Base-by-base conservation (phyloP, 352 stramenopile genomes). In the Globisporangium cylindrosporum region DNA sequence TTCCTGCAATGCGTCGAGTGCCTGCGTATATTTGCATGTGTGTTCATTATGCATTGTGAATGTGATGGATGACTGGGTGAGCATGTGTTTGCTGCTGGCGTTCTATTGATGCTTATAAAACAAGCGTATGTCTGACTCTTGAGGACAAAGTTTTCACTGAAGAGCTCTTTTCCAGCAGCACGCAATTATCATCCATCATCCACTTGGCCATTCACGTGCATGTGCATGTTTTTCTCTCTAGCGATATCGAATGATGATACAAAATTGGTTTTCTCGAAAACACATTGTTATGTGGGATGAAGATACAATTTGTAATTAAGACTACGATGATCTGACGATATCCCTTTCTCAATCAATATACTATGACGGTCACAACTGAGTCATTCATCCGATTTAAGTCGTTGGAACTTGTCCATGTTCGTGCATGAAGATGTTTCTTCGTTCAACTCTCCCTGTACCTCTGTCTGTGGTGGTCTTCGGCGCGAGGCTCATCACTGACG, bases 41-140 rank as follows among this genome's bases (percentile, higher is more conserved):
- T 59, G 34, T 65, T 24, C 53, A 41, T 54, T 38, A 34, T 58
- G 48, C 62, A 24, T 3, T 56, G 41, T 60, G 41, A 4, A 18
- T 60, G 9, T 71, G 27, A 32, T 62, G 14, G 36, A 38, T 68
- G 27, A 34, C 56, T 54, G 12, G 25, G 20, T 64, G 25, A 29
- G 55, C 43, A 12, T 61, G 43, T 32, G 34, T 1, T 61, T 61
- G 22, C 32, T 34, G 24, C 43, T 66, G 54, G 65, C 48, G 65
- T 62, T 84, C 75, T 91, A 60, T 55, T 86, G 83, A 92, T 93
- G 83, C 69, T 73, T 68, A 81, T n/a, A 72, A 67, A 91, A 92
- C 84, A 94, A 94, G 86, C 86, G 84, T 94, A 94, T 94, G 86
- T 92, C 86, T 88, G 85, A 91, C 73, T 79, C 64, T 81, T 93